Conservation (phyloP, 441 rosid genomes). For the Populus hybrid region DNA sequence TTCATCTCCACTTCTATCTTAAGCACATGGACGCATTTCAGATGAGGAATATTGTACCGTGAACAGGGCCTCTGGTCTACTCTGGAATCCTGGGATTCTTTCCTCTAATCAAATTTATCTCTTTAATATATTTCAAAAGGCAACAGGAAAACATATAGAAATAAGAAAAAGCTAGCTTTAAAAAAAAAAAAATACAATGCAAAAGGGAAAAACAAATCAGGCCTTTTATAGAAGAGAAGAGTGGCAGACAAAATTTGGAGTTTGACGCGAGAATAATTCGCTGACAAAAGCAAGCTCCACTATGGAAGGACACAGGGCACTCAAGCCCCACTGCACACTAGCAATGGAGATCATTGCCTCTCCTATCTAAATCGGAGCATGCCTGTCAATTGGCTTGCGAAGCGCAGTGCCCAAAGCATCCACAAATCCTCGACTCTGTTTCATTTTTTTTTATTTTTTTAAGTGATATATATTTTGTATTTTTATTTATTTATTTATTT, state of each 20-base stretch:
- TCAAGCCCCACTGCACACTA: slow-evolving; percentile 24
- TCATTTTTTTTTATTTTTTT: no score
- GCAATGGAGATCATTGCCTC: background rate
- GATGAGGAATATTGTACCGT: background rate
- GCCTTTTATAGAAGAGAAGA: background rate
- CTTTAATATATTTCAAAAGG: background rate
- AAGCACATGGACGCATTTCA: background rate
- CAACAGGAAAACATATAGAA: background rate
- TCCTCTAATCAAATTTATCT: background rate
- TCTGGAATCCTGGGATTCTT: no score
- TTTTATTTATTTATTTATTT: no score
- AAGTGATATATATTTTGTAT: no score
- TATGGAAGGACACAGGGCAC: slow-evolving; percentile 15
- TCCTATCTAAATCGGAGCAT: background rate
- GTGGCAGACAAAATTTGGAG: background rate
- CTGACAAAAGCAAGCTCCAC: slow-evolving; percentile 20
- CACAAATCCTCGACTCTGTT: background rate
- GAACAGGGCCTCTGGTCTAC: background rate
- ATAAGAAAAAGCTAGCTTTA: background rate
- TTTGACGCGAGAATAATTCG: slow-evolving; percentile 19
- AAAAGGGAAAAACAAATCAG: background rate
- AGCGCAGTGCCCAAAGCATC: background rate
- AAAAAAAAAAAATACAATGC: background rate
- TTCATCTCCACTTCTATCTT: background rate
- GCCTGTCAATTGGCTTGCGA: background rate